Evolutionary conservation across 2,329 filamentous ascomycete genomes (phyloP).

Genomic region (Fusarium graminum): DNA sequence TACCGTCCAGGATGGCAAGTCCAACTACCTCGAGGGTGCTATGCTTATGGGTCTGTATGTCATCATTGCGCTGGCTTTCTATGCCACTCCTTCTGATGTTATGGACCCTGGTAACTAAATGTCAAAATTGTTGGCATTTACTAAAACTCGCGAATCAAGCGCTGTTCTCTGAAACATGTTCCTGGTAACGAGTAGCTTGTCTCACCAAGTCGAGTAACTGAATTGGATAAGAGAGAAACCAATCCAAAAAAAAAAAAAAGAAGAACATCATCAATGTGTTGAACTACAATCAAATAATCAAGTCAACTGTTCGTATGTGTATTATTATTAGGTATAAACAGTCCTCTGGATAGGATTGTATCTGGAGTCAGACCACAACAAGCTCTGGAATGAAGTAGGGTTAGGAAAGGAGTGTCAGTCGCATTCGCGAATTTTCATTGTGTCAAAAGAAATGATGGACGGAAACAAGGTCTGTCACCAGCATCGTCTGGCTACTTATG

Average conservation of each 20-base stretch:
- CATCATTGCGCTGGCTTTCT: slow-evolving; percentile 73
- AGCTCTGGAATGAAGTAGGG: slow-evolving; percentile 8
- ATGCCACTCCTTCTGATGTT: slow-evolving; percentile 64
- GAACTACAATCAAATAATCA: slow-evolving; percentile 24
- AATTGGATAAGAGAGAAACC: neutral
- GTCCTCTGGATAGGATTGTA: slow-evolving; percentile 31
- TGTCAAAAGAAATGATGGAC: slow-evolving; percentile 35
- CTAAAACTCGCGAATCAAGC: slow-evolving; percentile 2
- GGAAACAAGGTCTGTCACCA: slow-evolving; percentile 4
- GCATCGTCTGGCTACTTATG: neutral
- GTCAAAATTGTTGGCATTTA: neutral
- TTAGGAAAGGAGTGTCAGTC: slow-evolving; percentile 8
- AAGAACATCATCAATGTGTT: slow-evolving; percentile 14
- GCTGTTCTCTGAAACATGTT: slow-evolving; percentile 8
- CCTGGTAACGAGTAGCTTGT: slow-evolving; percentile 8
- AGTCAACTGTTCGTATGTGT: slow-evolving; percentile 41
- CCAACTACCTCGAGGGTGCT: slow-evolving; percentile 85
- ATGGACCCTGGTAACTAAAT: slow-evolving; percentile 54
- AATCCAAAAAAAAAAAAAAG: neutral
- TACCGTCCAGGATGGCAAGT: slow-evolving; percentile 84
- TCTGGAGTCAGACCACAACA: slow-evolving; percentile 5
- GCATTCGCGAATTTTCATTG: slow-evolving; percentile 40
- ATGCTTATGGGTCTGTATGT: slow-evolving; percentile 70
- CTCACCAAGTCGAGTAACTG: slow-evolving; percentile 2
- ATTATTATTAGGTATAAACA: slow-evolving; percentile 42